Conservation (phyloP, 805 yeast genomes). For the Wickerhamiella parazyma region DNA sequence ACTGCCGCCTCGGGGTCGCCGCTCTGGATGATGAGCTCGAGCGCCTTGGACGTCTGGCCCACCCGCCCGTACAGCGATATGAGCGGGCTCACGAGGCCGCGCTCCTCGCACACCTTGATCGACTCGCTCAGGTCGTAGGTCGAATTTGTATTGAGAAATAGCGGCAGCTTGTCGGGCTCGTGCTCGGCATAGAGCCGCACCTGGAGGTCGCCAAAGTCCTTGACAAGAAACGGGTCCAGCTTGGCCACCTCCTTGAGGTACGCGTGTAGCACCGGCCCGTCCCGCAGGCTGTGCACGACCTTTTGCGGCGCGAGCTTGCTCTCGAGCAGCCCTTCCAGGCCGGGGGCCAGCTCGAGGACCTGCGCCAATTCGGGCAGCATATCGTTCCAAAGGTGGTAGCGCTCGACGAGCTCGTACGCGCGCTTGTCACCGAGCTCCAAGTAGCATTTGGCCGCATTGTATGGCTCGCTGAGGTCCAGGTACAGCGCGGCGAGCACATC, state of each 20-base stretch:
- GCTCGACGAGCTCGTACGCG: conserved; percentile 44
- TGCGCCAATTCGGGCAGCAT: conserved; percentile 38
- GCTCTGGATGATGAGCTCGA: conserved; percentile 61
- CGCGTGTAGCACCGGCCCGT: neutral
- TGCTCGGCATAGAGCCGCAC: conserved; percentile 52
- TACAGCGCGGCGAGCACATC: conserved; percentile 32
- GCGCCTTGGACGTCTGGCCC: conserved; percentile 67
- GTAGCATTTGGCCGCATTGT: conserved; percentile 51
- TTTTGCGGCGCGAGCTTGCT: conserved; percentile 13
- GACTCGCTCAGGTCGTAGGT: conserved; percentile 56
- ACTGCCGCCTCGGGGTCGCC: conserved; percentile 74
- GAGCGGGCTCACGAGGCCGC: conserved; percentile 49
- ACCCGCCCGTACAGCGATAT: conserved; percentile 71
- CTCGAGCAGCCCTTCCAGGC: conserved; percentile 11
- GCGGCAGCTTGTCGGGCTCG: conserved; percentile 41
- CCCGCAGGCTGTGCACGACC: conserved; percentile 35
- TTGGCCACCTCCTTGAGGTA: conserved; percentile 48
- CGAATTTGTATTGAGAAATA: conserved; percentile 43
- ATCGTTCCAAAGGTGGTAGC: conserved; percentile 46
- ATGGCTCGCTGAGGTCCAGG: conserved; percentile 42
- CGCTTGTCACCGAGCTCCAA: conserved; percentile 40
- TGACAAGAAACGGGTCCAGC: conserved; percentile 42
- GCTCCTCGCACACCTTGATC: conserved; percentile 45
- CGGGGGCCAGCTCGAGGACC: conserved; percentile 13
- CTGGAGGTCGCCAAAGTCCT: conserved; percentile 52